A percentile compares a stretch with the other conserved stretches of the same genome.
Conservation (phyloP, 75 land plant genomes). For the Cunninghamia lanceolata region DNA sequence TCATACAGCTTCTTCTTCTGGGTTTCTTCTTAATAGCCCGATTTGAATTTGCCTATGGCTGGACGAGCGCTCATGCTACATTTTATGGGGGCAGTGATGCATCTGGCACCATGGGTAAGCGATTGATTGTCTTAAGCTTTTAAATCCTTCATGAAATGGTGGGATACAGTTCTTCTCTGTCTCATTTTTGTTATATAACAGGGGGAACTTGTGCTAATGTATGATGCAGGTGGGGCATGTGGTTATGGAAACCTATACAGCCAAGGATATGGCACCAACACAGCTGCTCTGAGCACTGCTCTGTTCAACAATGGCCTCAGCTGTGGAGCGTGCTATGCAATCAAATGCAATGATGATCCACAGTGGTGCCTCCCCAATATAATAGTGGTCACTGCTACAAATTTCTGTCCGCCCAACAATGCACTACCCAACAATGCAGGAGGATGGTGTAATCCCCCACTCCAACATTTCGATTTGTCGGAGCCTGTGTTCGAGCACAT, state of each 20-base stretch:
- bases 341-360: slow-evolving; percentile 12
- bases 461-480: slow-evolving; percentile 13
- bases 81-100: slow-evolving; percentile 21
- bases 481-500: slow-evolving; percentile 16
- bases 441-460: slow-evolving; percentile 19
- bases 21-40: neutral
- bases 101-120: slow-evolving; percentile 12
- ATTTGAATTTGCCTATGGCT: neutral
- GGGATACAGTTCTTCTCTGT: neutral
- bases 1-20: neutral
- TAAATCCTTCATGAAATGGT: neutral
- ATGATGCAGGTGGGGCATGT: slow-evolving; percentile 28
- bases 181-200: neutral
- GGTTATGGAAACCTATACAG: slow-evolving; percentile 25
- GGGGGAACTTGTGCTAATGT: neutral
- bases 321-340: slow-evolving; percentile 32
- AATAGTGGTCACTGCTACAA: slow-evolving; percentile 32
- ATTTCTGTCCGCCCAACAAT: slow-evolving; percentile 29
- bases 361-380: slow-evolving; percentile 17
- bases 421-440: slow-evolving; percentile 12
- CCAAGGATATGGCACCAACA: slow-evolving; percentile 25
- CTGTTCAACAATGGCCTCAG: slow-evolving; percentile 28
- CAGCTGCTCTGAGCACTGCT: slow-evolving; percentile 29
- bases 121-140: neutral
- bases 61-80: slow-evolving; percentile 18